phyloP scores from a whole-genome alignment of 805 yeast genomes.

The Cyberlindnera sargentensis region DNA sequence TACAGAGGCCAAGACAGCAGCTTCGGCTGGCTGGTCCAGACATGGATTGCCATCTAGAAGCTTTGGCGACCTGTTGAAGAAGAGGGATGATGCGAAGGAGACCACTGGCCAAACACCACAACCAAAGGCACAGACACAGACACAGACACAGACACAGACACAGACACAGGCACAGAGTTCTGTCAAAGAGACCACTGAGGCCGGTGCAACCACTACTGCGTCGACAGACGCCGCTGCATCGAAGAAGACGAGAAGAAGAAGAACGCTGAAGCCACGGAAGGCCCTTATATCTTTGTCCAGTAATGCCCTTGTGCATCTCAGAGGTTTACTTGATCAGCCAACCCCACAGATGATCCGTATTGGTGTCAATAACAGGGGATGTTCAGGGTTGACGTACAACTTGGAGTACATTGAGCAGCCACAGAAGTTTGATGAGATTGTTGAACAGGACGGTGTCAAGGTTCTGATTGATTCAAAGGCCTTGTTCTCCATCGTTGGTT shows the following conservation, averaged over 20 bases:
- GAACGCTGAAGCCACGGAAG: conserved; percentile 78
- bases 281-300: conserved; percentile 80
- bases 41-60: conserved; percentile 23
- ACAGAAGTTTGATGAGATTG: conserved; percentile 92
- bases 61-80: conserved; percentile 20
- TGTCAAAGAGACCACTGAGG: conserved; percentile 9
- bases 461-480: conserved; percentile 95
- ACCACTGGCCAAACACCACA: conserved; percentile 2
- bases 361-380: conserved; percentile 94
- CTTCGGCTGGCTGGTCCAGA: conserved; percentile 18
- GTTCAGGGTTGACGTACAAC: conserved; percentile 91
- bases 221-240: conserved; percentile 10
- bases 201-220: neutral
- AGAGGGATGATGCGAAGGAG: conserved; percentile 6
- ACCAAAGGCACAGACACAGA: conserved; percentile 5
- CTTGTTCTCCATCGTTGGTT: conserved; percentile 88
- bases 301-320: conserved; percentile 67
- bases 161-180: conserved; percentile 11
- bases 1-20: neutral
- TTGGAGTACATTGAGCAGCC: conserved; percentile 85
- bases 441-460: conserved; percentile 89
- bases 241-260: conserved; percentile 36
- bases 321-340: conserved; percentile 65
- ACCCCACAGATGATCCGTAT: conserved; percentile 84
- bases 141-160: conserved; percentile 4